phyloP scores from a whole-genome alignment of 2,329 filamentous ascomycete genomes.

The Cordyceps tenuipes region DNA sequence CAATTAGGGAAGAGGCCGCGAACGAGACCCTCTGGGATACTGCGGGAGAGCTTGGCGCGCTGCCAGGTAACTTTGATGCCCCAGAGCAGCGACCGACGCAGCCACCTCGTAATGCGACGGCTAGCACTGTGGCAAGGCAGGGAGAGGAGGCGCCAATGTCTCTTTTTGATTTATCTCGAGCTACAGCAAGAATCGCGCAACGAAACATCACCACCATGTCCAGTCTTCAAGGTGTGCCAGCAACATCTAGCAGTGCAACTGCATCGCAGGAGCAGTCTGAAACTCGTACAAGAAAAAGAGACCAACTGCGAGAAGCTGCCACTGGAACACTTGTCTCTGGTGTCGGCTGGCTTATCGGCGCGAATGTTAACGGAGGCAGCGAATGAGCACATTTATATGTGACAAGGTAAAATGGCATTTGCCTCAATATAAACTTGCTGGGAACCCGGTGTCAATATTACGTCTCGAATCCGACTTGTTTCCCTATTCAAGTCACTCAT shows the following conservation, averaged over 20 bases:
- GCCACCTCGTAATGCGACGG: constrained; percentile 25
- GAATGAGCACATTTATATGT: neutral
- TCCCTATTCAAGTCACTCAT: no score
- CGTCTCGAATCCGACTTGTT: neutral
- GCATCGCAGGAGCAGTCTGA: constrained; percentile 21
- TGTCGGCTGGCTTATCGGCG: constrained; percentile 60
- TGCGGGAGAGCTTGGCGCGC: constrained; percentile 48
- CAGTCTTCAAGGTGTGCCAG: constrained; percentile 33
- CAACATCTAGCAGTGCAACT: constrained; percentile 17
- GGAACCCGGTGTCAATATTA: neutral
- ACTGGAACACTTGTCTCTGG: constrained; percentile 59
- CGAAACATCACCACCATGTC: constrained; percentile 50
- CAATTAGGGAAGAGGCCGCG: constrained; percentile 57
- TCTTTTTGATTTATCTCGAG: constrained; percentile 54
- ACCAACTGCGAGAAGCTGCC: constrained; percentile 59
- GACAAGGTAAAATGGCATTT: no score
- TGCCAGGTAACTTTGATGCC: constrained; percentile 46
- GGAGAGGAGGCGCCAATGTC: constrained; percentile 55
- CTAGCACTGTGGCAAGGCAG: constrained; percentile 26
- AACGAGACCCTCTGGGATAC: constrained; percentile 65
- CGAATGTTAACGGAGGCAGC: constrained; percentile 26
- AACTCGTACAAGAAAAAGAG: constrained; percentile 56
- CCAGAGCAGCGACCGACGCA: constrained; percentile 19
- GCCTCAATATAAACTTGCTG: neutral
- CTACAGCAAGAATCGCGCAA: constrained; percentile 51